These are phyloP conservation scores for Penicillium coprophilum DNA, from an alignment of 495 filamentous ascomycete species.

Conservation along the genomic window DNA sequence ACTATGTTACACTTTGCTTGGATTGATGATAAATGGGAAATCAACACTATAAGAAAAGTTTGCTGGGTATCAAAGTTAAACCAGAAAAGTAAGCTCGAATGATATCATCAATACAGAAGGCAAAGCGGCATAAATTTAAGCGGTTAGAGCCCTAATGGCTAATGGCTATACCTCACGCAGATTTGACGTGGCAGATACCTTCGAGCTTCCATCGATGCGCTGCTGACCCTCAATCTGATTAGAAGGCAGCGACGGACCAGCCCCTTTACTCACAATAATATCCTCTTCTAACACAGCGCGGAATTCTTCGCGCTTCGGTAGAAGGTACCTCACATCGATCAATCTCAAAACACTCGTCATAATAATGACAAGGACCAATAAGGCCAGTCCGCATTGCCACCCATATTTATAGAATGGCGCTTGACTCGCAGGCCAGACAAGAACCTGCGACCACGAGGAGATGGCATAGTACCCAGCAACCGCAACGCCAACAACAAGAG, in stretches of 20 bases:
- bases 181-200: neutral
- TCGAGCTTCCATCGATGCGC: neutral
- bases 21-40: neutral
- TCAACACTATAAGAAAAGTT: neutral
- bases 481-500: slow-evolving; percentile 31
- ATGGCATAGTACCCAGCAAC: slow-evolving; percentile 35
- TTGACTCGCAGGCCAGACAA: slow-evolving; percentile 34
- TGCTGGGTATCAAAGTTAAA: neutral
- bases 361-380: slow-evolving; percentile 32
- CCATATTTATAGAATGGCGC: slow-evolving; percentile 34
- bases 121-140: neutral
- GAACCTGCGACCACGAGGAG: slow-evolving; percentile 36
- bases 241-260: slow-evolving; percentile 3
- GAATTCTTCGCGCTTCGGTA: slow-evolving; percentile 29
- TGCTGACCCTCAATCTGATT: neutral
- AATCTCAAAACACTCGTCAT: slow-evolving; percentile 30
- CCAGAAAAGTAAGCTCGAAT: too few relatives aligned
- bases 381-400: slow-evolving; percentile 30
- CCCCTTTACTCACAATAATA: slow-evolving; percentile 15
- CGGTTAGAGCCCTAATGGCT: neutral
- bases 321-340: slow-evolving; percentile 31
- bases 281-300: slow-evolving; percentile 20
- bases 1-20: neutral
- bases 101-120: neutral
- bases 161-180: slow-evolving; percentile 7